Evolutionary conservation across 1,284 basidiomycete species (phyloP), one percentile per base, ranked within the genome.

Genomic region (Papiliotrema terrestris): DNA sequence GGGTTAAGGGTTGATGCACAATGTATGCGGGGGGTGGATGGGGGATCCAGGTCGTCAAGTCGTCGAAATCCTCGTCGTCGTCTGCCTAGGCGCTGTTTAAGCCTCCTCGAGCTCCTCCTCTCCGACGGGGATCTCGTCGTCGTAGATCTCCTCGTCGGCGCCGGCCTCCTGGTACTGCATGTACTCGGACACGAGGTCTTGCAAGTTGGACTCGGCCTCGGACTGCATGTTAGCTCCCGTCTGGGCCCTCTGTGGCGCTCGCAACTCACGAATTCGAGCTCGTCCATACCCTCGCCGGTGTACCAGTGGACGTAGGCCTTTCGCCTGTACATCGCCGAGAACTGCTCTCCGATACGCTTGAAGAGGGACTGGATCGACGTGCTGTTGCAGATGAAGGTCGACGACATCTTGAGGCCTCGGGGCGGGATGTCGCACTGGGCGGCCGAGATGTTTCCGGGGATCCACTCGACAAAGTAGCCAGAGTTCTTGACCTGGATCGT

Each of bases 221-320:
- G 91, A 66, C 68, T 71, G 47, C 6, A 22, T 6, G 26, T 11
- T 45, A 17, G 15, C 20, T 36, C 93, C 51, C 62, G 91, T 83
- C 84, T 68, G 54, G 68, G 57, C 23, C 23, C 6, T 14, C 2
- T 42, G 26, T 11, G 14, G 35, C 1, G 2, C 6, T 14, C 41
- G 66, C 61, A 19, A 52, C 23, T 75, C 79, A 71, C 58, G 61
- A 85, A 86, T 82, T 92, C 92, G 87, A 97, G 92, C 84, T 97
- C 94, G 79, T 96, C 93, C 94, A 96, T 96, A 78, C 94, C 93
- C 82, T 95, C 92, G 75, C 93, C 91, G 45, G 91, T 96, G 81
- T 96, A 95, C 90, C 93, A 97, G 80, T 97, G 93, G 84, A 97
- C 86, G 87, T 97, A 97, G 43, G 94, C 94, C 82, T 96, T 96